Conservation (phyloP, 1,284 basidiomycete species). For the Gymnopus androsaceus region DNA sequence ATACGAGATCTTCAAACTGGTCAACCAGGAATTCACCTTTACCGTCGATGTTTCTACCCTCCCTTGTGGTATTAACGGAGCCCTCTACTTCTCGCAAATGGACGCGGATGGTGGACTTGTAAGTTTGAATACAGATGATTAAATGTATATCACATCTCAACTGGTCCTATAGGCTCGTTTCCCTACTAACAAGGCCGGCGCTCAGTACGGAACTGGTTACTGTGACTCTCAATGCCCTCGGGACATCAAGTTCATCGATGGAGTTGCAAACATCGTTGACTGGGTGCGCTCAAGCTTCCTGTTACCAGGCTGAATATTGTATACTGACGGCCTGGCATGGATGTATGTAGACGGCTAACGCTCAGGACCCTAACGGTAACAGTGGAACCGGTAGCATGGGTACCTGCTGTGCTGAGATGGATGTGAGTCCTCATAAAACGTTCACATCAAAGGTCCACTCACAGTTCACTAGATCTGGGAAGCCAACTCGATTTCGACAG, state of each 20-base stretch:
- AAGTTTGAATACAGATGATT: conserved; percentile 24
- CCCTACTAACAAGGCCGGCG: conserved; percentile 51
- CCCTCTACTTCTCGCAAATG: conserved; percentile 53
- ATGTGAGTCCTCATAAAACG: no score
- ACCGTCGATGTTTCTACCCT: no score
- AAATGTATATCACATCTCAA: not conserved
- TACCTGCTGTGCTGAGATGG: no score
- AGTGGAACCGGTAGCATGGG: conserved; percentile 35
- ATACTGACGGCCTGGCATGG: no score
- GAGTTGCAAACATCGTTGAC: conserved; percentile 34
- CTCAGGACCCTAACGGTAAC: conserved; percentile 25
- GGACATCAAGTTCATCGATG: conserved; percentile 56
- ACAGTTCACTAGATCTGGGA: no score
- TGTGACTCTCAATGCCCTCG: conserved; percentile 56
- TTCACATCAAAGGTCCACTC: no score
- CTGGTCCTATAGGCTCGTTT: not conserved
- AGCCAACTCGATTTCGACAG: no score
- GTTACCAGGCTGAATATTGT: conserved; percentile 56
- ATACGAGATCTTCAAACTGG: no score
- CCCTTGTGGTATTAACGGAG: no score
- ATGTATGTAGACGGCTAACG: conserved; percentile 33
- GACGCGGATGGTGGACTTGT: conserved; percentile 50
- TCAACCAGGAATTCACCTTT: no score
- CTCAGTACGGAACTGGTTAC: conserved; percentile 55
- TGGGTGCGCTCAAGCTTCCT: conserved; percentile 41